These are phyloP conservation scores for Penicillium longicatenatum DNA, from an alignment of 495 filamentous ascomycete species.

Conservation along the genomic window DNA sequence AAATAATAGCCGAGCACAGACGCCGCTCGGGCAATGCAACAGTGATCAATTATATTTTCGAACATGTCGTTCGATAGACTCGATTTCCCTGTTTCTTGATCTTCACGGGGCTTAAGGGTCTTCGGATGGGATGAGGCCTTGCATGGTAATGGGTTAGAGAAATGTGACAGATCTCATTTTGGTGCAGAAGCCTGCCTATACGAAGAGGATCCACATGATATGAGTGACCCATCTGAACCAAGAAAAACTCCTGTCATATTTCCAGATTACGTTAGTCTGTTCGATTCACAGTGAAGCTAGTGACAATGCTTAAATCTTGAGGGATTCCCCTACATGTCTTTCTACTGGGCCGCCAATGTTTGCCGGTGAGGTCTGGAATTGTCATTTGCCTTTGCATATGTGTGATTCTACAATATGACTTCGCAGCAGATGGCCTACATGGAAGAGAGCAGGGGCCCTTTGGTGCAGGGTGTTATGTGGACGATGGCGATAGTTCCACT, in stretches of 20 bases:
- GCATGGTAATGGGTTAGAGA: neutral
- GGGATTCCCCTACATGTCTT: neutral
- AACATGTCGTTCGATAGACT: neutral
- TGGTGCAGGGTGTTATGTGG: constrained; percentile 32
- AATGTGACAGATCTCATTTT: neutral
- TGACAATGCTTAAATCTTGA: constrained; percentile 11
- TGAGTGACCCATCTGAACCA: constrained; percentile 8
- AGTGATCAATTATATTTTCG: neutral
- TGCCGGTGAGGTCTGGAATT: neutral
- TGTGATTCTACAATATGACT: neutral
- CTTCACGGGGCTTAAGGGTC: too few species aligned
- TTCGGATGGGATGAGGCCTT: neutral
- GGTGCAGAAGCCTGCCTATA: neutral
- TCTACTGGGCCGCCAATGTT: too few species aligned
- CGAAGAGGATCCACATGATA: neutral
- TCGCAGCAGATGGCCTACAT: constrained; percentile 3
- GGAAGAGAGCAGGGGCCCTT: constrained; percentile 17
- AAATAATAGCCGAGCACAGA: neutral
- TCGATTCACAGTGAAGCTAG: neutral
- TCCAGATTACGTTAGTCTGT: constrained; percentile 3
- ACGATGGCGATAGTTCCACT: constrained; percentile 25
- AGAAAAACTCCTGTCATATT: constrained; percentile 1
- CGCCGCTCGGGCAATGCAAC: neutral
- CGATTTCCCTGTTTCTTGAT: too few species aligned
- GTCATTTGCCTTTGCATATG: neutral